Evolutionary conservation across 2,329 filamentous ascomycete genomes (phyloP).

Genomic region (Coniosporium tulheliwenetii): DNA sequence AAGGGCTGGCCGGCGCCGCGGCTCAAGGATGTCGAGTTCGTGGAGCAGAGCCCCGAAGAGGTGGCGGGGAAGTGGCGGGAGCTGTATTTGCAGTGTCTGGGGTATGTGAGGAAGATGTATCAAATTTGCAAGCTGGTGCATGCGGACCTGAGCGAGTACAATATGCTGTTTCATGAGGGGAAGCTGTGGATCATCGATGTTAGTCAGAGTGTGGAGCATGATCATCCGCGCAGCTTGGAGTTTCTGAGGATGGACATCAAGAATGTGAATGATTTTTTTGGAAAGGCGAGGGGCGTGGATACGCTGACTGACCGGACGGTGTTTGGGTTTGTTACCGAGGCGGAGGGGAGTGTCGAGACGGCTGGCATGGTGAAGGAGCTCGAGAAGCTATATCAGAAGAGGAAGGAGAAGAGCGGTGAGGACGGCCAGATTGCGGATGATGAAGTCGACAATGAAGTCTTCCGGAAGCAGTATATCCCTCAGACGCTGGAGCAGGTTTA

Average conservation of each 20-base stretch:
- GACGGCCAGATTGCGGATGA: constrained; percentile 33
- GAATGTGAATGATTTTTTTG: constrained; percentile 87
- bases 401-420: constrained; percentile 33
- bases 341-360: constrained; percentile 44
- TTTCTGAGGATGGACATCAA: constrained; percentile 98
- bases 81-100: constrained; percentile 70
- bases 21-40: constrained; percentile 70
- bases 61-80: constrained; percentile 56
- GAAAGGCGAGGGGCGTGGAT: constrained; percentile 61
- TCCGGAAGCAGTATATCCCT: constrained; percentile 90
- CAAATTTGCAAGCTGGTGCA: constrained; percentile 85
- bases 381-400: constrained; percentile 49
- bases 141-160: constrained; percentile 96
- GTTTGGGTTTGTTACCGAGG: constrained; percentile 66
- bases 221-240: constrained; percentile 81
- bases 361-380: constrained; percentile 45
- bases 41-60: constrained; percentile 33
- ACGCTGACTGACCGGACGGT: constrained; percentile 62
- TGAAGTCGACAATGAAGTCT: constrained; percentile 79
- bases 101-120: constrained; percentile 86
- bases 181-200: constrained; percentile 92
- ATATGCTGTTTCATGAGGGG: constrained; percentile 74
- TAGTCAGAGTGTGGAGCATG: constrained; percentile 91
- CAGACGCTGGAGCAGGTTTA: constrained; percentile 94
- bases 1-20: constrained; percentile 81